A percentile compares a stretch with the other conserved stretches of the same genome.
phyloP scores from a whole-genome alignment of 495 filamentous ascomycete genomes.

The Annulohypoxylon stygium region DNA sequence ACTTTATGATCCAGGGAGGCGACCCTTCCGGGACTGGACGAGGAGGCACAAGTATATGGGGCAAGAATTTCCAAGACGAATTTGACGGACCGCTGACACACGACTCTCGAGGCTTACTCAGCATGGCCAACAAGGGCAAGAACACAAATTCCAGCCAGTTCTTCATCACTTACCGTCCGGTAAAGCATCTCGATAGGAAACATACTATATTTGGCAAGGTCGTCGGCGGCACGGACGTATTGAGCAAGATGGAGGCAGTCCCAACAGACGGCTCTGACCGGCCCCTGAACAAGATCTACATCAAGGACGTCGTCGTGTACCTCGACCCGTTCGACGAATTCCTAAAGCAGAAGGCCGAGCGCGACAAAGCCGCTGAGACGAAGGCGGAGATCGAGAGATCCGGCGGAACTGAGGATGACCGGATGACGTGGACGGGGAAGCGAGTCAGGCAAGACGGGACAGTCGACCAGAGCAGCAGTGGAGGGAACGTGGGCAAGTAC shows the following conservation, averaged over 20 bases:
- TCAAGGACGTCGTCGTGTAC: constrained; percentile 87
- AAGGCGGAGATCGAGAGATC: constrained; percentile 64
- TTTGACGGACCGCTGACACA: constrained; percentile 89
- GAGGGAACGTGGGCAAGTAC: constrained; percentile 83
- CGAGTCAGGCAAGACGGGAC: constrained; percentile 72
- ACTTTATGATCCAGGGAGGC: constrained; percentile 99
- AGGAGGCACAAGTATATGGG: constrained; percentile 90
- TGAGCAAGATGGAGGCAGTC: constrained; percentile 80
- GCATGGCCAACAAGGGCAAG: constrained; percentile 98
- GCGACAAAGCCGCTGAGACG: constrained; percentile 63
- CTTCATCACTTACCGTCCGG: constrained; percentile 89
- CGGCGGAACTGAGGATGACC: constrained; percentile 80
- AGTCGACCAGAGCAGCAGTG: constrained; percentile 59
- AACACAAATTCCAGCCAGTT: constrained; percentile 97
- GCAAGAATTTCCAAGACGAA: constrained; percentile 91
- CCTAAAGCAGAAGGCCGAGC: constrained; percentile 70
- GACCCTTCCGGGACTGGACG: constrained; percentile 92
- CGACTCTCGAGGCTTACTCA: constrained; percentile 80
- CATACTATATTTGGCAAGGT: constrained; percentile 95
- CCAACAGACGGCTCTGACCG: constrained; percentile 75
- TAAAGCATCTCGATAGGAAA: constrained; percentile 88
- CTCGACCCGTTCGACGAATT: constrained; percentile 98
- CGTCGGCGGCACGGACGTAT: constrained; percentile 79
- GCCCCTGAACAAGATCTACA: constrained; percentile 79
- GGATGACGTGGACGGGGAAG: constrained; percentile 93